Evolutionary conservation across 495 filamentous ascomycete species (phyloP).

Genomic region (Cudoniella acicularis): DNA sequence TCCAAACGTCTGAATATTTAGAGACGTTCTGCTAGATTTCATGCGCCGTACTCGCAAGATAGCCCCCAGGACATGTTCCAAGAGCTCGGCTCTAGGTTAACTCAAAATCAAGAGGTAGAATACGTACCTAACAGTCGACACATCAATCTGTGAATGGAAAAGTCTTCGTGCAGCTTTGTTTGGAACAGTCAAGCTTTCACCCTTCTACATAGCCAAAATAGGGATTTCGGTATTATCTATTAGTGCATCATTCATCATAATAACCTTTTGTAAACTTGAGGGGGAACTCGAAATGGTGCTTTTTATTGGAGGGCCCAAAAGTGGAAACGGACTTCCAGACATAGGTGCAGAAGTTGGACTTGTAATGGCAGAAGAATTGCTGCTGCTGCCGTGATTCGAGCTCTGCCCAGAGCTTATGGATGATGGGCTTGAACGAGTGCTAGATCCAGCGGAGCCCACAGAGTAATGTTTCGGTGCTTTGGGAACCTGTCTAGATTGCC

Average conservation of each 20-base stretch:
- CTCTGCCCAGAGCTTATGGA: constrained; percentile 37
- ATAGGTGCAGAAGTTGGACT: constrained; percentile 39
- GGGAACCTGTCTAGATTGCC: constrained; percentile 25
- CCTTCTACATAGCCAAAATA: constrained; percentile 69
- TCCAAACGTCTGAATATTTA: too few relatives aligned
- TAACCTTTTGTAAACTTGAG: constrained; percentile 59
- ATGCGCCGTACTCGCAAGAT: too few relatives aligned
- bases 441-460: constrained; percentile 23
- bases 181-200: constrained; percentile 59
- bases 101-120: constrained; percentile 49
- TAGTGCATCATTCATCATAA: constrained; percentile 65
- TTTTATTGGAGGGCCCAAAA: constrained; percentile 52
- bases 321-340: constrained; percentile 51
- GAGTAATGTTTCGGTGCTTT: constrained; percentile 17
- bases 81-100: too few relatives aligned
- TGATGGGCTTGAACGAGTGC: constrained; percentile 36
- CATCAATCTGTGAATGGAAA: constrained; percentile 38
- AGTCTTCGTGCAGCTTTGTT: constrained; percentile 59
- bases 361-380: constrained; percentile 34
- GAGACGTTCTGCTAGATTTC: too few relatives aligned
- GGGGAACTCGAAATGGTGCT: constrained; percentile 45
- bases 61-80: too few relatives aligned
- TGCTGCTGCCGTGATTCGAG: constrained; percentile 28
- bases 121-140: constrained; percentile 39
- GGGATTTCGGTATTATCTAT: constrained; percentile 64